Evolutionary conservation across 441 rosid species (phyloP).

Genomic region (Pelargonium fulgidum): DNA sequence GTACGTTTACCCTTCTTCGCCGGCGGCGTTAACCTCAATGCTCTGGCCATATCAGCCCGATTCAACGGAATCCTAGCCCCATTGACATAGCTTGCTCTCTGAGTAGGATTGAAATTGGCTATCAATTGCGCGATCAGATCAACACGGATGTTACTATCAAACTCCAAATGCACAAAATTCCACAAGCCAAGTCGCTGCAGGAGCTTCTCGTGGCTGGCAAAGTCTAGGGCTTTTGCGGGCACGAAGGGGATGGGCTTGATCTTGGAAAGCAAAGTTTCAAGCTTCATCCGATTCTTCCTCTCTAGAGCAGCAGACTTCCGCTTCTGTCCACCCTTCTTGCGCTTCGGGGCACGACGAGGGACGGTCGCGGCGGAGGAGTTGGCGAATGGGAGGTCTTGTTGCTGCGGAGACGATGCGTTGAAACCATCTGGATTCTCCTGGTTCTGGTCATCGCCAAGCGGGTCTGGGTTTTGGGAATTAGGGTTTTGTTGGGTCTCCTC

Average conservation of each 20-base stretch:
- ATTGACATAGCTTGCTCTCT: slow-evolving; percentile 53
- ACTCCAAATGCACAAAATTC: slow-evolving; percentile 69
- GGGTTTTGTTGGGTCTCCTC: background rate
- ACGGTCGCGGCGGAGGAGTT: background rate
- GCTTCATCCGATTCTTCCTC: slow-evolving; percentile 42
- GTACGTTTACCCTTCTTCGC: slow-evolving; percentile 43
- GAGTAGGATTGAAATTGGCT: slow-evolving; percentile 32
- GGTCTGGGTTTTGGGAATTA: background rate
- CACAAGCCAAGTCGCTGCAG: slow-evolving; percentile 64
- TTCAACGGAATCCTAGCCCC: slow-evolving; percentile 41
- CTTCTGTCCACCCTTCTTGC: slow-evolving; percentile 33
- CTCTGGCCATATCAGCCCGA: slow-evolving; percentile 75
- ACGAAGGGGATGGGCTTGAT: slow-evolving; percentile 58
- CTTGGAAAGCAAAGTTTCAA: slow-evolving; percentile 32
- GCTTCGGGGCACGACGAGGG: slow-evolving; percentile 36
- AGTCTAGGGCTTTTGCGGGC: slow-evolving; percentile 54
- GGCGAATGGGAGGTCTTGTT: background rate
- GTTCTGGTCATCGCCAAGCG: background rate
- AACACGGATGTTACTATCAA: slow-evolving; percentile 40
- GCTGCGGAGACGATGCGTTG: slow-evolving; percentile 1
- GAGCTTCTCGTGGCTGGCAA: slow-evolving; percentile 45
- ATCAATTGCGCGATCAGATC: slow-evolving; percentile 57
- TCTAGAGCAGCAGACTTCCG: slow-evolving; percentile 21
- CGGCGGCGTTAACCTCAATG: slow-evolving; percentile 49
- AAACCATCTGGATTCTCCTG: slow-evolving; percentile 6